Evolutionary conservation across 2,329 filamentous ascomycete genomes (phyloP).

Genomic region (Sphaerulina vaccinii): DNA sequence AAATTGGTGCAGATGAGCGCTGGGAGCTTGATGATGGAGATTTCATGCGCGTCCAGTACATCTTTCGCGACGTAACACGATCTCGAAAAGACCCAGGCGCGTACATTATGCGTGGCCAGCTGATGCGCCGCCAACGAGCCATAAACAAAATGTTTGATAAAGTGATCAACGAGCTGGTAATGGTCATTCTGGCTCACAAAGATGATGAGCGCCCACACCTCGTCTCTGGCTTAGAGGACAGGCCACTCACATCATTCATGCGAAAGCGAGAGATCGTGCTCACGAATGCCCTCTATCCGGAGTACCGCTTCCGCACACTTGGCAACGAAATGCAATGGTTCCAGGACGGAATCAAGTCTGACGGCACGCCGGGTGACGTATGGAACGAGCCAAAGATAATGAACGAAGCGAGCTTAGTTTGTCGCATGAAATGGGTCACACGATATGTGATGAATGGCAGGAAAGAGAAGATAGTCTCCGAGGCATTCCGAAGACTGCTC

Average conservation of each 20-base stretch:
- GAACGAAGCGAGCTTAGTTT: constrained; percentile 47
- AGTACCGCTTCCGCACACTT: constrained; percentile 5
- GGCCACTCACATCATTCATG: constrained; percentile 21
- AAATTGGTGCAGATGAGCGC: not conserved
- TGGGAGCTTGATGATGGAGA: constrained; percentile 39
- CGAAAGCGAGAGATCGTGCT: constrained; percentile 38
- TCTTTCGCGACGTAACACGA: constrained; percentile 29
- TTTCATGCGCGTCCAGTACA: constrained; percentile 44
- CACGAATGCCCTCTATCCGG: constrained; percentile 55
- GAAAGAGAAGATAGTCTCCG: constrained; percentile 1
- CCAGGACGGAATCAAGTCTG: not conserved
- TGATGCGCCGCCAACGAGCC: constrained; percentile 37
- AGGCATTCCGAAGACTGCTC: not conserved
- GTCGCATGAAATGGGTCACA: constrained; percentile 51
- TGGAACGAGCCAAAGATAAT: constrained; percentile 22
- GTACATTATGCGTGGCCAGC: constrained; percentile 40
- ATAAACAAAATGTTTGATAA: constrained; percentile 40
- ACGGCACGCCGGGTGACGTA: too few relatives aligned
- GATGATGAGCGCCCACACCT: not conserved
- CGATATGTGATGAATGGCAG: constrained; percentile 26
- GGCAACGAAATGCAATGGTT: not conserved
- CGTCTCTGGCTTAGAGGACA: constrained; percentile 5
- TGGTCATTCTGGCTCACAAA: constrained; percentile 32
- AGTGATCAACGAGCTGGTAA: constrained; percentile 46
- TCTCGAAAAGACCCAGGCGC: not conserved